Percentiles rank a stretch among this genome's conserved stretches.
Conservation (phyloP, 1,284 basidiomycete genomes). For the Fomitiporia mediterranea region DNA sequence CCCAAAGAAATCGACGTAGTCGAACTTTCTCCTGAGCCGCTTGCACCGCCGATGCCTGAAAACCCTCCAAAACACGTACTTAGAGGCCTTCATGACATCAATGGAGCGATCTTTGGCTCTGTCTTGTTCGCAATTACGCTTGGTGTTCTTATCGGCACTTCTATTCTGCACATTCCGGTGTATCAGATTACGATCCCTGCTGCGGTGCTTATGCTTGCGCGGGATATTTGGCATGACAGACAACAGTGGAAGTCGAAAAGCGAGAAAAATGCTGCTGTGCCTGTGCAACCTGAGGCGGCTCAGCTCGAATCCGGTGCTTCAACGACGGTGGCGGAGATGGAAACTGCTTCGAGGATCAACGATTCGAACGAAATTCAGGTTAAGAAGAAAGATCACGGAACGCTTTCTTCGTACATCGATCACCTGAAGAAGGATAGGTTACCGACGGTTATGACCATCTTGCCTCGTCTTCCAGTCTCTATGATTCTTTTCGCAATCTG, state of each 20-base stretch:
- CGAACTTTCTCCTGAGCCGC: not conserved
- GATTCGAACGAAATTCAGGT: not conserved
- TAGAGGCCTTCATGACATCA: slow-evolving; percentile 25
- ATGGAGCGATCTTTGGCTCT: slow-evolving; percentile 36
- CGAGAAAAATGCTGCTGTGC: not conserved
- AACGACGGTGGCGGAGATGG: not conserved
- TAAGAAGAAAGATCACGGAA: slow-evolving; percentile 19
- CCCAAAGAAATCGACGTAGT: slow-evolving; percentile 12
- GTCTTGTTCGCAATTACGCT: slow-evolving; percentile 46
- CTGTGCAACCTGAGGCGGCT: not conserved
- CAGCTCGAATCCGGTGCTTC: not conserved
- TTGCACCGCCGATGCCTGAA: not conserved
- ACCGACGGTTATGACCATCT: slow-evolving; percentile 70
- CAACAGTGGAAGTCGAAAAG: slow-evolving; percentile 1
- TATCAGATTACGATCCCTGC: slow-evolving; percentile 89
- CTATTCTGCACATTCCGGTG: slow-evolving; percentile 45
- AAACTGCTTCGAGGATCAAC: not conserved
- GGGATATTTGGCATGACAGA: slow-evolving; percentile 34
- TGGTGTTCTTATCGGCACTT: slow-evolving; percentile 52
- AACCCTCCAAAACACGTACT: not conserved
- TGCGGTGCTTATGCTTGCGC: slow-evolving; percentile 44
- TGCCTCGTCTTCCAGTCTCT: slow-evolving; percentile 71
- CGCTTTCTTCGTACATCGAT: slow-evolving; percentile 25
- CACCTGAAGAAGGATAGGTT: slow-evolving; percentile 39
- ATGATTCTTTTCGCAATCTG: slow-evolving; percentile 92